Conservation (phyloP, 495 filamentous ascomycete genomes). For the Tetracladium setigerum region DNA sequence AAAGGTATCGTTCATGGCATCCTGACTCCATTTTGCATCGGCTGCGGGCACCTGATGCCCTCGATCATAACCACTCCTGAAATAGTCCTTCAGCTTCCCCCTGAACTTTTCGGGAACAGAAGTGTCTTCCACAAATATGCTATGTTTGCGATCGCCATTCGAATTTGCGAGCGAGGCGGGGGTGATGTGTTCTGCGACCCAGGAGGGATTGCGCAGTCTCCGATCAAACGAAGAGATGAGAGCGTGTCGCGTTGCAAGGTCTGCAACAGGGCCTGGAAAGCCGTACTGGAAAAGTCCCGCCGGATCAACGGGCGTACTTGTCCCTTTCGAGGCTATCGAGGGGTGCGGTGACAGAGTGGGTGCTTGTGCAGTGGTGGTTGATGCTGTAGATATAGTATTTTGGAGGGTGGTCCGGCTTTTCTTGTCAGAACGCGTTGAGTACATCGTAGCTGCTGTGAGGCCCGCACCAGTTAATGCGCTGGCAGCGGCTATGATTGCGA, state of each 20-base stretch:
- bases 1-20: constrained; percentile 92
- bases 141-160: constrained; percentile 78
- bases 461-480: constrained; percentile 86
- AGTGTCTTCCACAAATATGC: constrained; percentile 72
- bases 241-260: constrained; percentile 65
- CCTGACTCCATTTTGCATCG: constrained; percentile 91
- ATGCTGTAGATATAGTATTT: constrained; percentile 36
- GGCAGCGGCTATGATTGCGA: constrained; percentile 82
- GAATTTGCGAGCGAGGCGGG: constrained; percentile 67
- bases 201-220: constrained; percentile 82
- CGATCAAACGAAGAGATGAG: constrained; percentile 86
- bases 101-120: constrained; percentile 79
- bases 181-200: constrained; percentile 98
- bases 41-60: constrained; percentile 96
- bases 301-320: constrained; percentile 62
- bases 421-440: constrained; percentile 51
- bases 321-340: constrained; percentile 20
- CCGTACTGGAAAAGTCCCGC: constrained; percentile 92
- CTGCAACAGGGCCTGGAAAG: constrained; percentile 84
- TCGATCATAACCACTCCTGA: constrained; percentile 90
- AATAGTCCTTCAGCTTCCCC: constrained; percentile 86
- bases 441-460: constrained; percentile 64
- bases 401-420: constrained; percentile 33
- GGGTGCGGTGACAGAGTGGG: constrained; percentile 24
- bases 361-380: constrained; percentile 29